Conservation (phyloP, 108 stramenopile species). For the Thalassiosira profunda region DNA sequence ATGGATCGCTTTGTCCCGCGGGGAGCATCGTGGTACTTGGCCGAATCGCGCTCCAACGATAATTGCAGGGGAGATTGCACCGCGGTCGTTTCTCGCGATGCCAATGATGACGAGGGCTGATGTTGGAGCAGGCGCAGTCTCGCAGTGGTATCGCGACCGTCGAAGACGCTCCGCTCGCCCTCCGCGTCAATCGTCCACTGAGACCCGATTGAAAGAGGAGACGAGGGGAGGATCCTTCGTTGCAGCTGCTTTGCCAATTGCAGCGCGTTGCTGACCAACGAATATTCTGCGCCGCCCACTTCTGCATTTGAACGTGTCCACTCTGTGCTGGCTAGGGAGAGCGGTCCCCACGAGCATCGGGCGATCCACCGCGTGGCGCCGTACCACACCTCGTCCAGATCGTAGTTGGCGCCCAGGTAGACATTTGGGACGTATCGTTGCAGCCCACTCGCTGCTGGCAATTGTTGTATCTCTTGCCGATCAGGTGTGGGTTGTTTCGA, state of each 20-base stretch:
- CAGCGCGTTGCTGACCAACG: background rate
- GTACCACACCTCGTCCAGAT: slow-evolving; percentile 49
- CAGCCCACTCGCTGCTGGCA: too few species aligned
- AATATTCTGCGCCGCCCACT: background rate
- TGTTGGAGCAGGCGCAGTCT: slow-evolving; percentile 17
- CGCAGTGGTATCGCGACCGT: slow-evolving; percentile 16
- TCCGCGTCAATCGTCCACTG: slow-evolving; percentile 26
- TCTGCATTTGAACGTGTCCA: background rate
- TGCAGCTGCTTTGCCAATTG: background rate
- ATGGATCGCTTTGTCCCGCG: background rate
- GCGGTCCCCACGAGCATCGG: slow-evolving; percentile 24
- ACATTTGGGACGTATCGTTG: slow-evolving; percentile 13
- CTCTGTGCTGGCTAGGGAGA: background rate
- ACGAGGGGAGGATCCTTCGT: background rate
- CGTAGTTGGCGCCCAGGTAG: slow-evolving; percentile 35
- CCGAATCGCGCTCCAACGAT: slow-evolving; percentile 39
- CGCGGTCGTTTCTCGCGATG: background rate
- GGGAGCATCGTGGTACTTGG: slow-evolving; percentile 10
- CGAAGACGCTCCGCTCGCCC: slow-evolving; percentile 34
- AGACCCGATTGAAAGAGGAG: background rate
- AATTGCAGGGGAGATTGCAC: slow-evolving; percentile 8
- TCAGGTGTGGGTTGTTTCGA: background rate
- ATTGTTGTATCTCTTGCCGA: too few species aligned
- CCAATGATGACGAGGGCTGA: background rate
- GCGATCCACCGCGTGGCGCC: slow-evolving; percentile 47